phyloP scores from a whole-genome alignment of 2,329 filamentous ascomycete species.

The Penicillium corylophilum region DNA sequence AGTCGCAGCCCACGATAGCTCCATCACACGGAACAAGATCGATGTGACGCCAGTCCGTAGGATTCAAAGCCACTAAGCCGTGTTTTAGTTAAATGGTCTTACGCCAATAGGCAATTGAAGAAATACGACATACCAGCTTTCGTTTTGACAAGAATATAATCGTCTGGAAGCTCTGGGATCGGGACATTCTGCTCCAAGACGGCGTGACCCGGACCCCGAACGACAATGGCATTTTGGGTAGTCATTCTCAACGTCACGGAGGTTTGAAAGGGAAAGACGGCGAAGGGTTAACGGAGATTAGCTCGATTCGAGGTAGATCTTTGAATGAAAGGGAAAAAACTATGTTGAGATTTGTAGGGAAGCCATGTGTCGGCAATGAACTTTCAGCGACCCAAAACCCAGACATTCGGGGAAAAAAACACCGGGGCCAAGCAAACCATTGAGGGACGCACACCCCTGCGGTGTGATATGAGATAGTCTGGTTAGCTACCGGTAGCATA shows the following conservation, averaged over 20 bases:
- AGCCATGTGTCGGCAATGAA: neutral
- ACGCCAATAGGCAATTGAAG: neutral
- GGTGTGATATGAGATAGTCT: neutral
- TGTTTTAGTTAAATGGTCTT: neutral
- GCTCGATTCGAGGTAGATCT: neutral
- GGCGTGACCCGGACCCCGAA: conserved; percentile 11
- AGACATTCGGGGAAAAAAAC: no score
- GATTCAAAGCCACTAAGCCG: conserved; percentile 51
- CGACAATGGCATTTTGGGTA: conserved; percentile 16
- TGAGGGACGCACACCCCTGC: neutral
- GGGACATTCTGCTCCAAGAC: conserved; percentile 17
- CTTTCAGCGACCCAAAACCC: neutral
- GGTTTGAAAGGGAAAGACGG: neutral
- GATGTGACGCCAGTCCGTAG: conserved; percentile 38
- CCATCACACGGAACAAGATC: conserved; percentile 31
- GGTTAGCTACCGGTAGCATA: neutral
- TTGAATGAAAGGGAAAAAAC: neutral
- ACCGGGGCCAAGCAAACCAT: neutral
- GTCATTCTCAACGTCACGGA: neutral
- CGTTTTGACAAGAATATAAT: conserved; percentile 54
- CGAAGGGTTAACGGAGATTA: neutral
- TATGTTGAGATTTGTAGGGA: neutral
- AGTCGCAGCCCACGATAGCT: conserved; percentile 51
- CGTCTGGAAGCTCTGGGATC: conserved; percentile 43
- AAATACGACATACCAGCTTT: conserved; percentile 14